Conservation (phyloP, 768 basidiomycete genomes). For the Daedalea quercina region DNA sequence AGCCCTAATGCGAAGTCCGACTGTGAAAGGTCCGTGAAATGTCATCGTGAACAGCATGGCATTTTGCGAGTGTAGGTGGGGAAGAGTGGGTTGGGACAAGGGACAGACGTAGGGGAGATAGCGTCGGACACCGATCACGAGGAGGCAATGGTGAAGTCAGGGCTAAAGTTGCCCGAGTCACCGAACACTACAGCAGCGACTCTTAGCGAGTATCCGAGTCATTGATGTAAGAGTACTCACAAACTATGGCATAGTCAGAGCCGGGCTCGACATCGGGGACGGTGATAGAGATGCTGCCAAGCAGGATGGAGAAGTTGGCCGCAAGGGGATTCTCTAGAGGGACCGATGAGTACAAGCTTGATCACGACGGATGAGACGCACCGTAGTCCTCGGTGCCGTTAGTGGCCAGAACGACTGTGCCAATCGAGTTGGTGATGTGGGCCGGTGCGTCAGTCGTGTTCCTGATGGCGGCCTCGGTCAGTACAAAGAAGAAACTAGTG, state of each 20-base stretch:
- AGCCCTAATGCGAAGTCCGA: not conserved
- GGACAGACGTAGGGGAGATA: not conserved
- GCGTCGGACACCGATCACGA: not conserved
- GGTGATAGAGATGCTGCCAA: conserved; percentile 28
- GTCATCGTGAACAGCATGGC: not conserved
- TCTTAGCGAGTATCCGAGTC: no score
- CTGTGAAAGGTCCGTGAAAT: not conserved
- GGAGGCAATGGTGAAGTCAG: conserved; percentile 25
- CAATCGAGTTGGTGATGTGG: conserved; percentile 33
- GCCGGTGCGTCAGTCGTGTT: conserved; percentile 32
- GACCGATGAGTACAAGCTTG: not conserved
- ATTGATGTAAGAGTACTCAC: conserved; percentile 26
- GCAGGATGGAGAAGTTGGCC: conserved; percentile 29
- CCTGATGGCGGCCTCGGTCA: conserved; percentile 20
- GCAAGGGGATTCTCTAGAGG: conserved; percentile 26
- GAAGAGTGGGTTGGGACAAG: no score
- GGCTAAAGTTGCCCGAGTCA: conserved; percentile 39
- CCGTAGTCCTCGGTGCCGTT: conserved; percentile 26
- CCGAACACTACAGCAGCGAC: conserved; percentile 34
- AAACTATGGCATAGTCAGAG: conserved; percentile 31
- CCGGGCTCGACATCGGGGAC: conserved; percentile 31
- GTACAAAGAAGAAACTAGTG: not conserved
- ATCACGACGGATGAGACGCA: conserved; percentile 10
- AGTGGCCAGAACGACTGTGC: conserved; percentile 19
- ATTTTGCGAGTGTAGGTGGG: not conserved